phyloP scores from a whole-genome alignment of 2,329 filamentous ascomycete genomes.

The Talaromyces sp. region DNA sequence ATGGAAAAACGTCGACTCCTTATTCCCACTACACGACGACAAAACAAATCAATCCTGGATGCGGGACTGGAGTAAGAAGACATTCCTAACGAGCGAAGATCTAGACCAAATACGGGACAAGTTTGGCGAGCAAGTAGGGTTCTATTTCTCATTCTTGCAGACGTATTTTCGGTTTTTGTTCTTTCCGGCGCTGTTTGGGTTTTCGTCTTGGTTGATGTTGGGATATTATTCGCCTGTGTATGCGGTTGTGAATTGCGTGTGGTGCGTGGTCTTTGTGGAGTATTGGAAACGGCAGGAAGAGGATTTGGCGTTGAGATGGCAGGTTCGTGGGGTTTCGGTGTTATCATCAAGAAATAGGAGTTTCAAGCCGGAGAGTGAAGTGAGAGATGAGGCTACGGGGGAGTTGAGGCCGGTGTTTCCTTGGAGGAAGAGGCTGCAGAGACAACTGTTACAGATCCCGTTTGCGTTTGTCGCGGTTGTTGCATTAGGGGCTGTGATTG shows the following conservation, averaged over 20 bases:
- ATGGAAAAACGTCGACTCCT: constrained; percentile 69
- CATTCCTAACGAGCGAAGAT: constrained; percentile 55
- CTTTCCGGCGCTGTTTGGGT: constrained; percentile 76
- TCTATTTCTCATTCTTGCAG: constrained; percentile 94
- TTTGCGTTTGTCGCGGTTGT: constrained; percentile 76
- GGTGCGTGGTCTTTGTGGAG: constrained; percentile 87
- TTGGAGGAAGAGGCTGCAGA: constrained; percentile 69
- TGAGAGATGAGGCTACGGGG: constrained; percentile 77
- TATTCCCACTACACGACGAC: constrained; percentile 79
- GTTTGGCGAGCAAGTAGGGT: constrained; percentile 79
- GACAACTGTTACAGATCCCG: constrained; percentile 80
- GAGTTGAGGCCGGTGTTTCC: constrained; percentile 76
- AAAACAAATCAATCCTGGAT: constrained; percentile 75
- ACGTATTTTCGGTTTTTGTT: constrained; percentile 87
- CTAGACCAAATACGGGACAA: constrained; percentile 71
- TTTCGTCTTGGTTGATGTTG: constrained; percentile 74
- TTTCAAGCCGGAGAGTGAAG: constrained; percentile 74
- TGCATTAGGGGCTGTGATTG: constrained; percentile 80
- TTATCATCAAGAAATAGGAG: constrained; percentile 75
- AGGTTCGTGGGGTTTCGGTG: constrained; percentile 77
- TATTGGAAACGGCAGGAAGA: constrained; percentile 94
- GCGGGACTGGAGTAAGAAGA: constrained; percentile 63
- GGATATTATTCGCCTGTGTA: constrained; percentile 83
- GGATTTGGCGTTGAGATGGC: constrained; percentile 86
- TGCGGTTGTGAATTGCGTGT: constrained; percentile 73